Evolutionary conservation across 306 rosid genomes (phyloP).

Genomic region (Castanopsis chinensis): DNA sequence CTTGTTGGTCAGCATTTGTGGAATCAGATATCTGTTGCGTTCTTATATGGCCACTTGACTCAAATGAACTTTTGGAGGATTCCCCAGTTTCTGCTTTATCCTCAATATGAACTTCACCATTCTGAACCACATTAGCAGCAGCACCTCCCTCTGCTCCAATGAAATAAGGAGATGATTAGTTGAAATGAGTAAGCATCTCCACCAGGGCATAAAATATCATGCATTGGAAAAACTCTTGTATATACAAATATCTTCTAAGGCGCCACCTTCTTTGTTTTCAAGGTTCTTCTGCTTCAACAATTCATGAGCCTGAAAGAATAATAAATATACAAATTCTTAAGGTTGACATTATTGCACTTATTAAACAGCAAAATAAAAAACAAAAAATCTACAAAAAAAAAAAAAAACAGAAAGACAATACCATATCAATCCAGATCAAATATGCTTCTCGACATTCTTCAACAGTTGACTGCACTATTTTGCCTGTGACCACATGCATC

Average conservation of each 20-base stretch:
- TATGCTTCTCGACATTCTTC: conserved; percentile 95
- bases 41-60: conserved; percentile 29
- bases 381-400: neutral
- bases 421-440: conserved; percentile 72
- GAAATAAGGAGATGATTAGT: conserved; percentile 19
- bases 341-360: conserved; percentile 6
- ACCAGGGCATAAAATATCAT: conserved; percentile 9
- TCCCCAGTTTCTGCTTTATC: conserved; percentile 41
- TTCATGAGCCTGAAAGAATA: conserved; percentile 72
- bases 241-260: conserved; percentile 13
- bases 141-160: conserved; percentile 36
- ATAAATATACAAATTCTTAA: conserved; percentile 6
- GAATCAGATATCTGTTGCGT: conserved; percentile 25
- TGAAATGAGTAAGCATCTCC: conserved; percentile 1
- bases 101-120: conserved; percentile 31
- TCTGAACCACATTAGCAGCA: conserved; percentile 25
- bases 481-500: conserved; percentile 54
- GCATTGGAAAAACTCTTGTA: conserved; percentile 10
- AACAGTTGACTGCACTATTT: conserved; percentile 85
- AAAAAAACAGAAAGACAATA: conserved; percentile 7
- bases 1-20: conserved; percentile 24
- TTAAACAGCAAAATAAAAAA: neutral
- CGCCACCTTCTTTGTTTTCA: conserved; percentile 54
- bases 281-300: conserved; percentile 58
- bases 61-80: conserved; percentile 45